Evolutionary conservation across 306 rosid species (phyloP).

Genomic region (Lathyrus aphaca): DNA sequence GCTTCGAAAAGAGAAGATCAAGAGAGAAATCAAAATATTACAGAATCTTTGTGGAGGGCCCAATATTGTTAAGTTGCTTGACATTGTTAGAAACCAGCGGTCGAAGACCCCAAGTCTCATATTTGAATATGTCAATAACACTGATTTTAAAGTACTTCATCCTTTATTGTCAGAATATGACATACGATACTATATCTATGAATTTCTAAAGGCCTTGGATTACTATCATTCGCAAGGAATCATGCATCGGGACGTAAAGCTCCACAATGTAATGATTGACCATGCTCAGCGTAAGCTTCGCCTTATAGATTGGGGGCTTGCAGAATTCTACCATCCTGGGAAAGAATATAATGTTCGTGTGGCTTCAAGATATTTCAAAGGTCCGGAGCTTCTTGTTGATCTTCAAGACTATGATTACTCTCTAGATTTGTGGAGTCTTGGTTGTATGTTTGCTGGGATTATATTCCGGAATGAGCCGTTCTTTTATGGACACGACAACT

Average conservation of each 20-base stretch:
- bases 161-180: slow-evolving; percentile 84
- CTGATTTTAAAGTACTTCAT: slow-evolving; percentile 90
- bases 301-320: slow-evolving; percentile 63
- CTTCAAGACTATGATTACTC: slow-evolving; percentile 96
- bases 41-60: slow-evolving; percentile 98
- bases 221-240: slow-evolving; percentile 68
- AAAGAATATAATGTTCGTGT: slow-evolving; percentile 63
- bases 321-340: slow-evolving; percentile 63
- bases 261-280: slow-evolving; percentile 68
- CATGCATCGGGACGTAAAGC: slow-evolving; percentile 70
- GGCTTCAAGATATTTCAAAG: slow-evolving; percentile 86
- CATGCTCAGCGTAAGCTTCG: slow-evolving; percentile 68
- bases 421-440: slow-evolving; percentile 92
- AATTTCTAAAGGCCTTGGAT: slow-evolving; percentile 78
- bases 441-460: slow-evolving; percentile 98
- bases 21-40: slow-evolving; percentile 92
- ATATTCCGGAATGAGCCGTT: slow-evolving; percentile 97
- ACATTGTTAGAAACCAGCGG: slow-evolving; percentile 92
- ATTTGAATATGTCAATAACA: slow-evolving; percentile 86
- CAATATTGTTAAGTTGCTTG: slow-evolving; percentile 86
- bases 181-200: slow-evolving; percentile 79
- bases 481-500: slow-evolving; percentile 93
- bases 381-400: slow-evolving; percentile 97
- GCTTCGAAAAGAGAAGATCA: too few relatives aligned
- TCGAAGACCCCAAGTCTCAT: slow-evolving; percentile 92